Percentiles rank a stretch among this genome's conserved stretches.
Conservation (phyloP, 495 filamentous ascomycete genomes). For the Trypethelium eluteriae region DNA sequence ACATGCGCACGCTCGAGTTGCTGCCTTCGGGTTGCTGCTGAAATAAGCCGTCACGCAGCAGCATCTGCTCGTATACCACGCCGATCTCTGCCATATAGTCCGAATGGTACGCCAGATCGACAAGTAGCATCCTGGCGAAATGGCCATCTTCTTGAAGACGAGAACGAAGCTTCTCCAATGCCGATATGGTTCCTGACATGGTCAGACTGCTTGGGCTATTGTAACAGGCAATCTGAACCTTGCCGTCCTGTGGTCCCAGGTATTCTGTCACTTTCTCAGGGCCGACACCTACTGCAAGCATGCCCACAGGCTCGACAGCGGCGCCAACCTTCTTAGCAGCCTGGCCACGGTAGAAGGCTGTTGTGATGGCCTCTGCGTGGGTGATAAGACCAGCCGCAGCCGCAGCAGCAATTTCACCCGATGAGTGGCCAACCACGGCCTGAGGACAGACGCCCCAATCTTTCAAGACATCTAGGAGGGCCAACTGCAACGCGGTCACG, state of each 20-base stretch:
- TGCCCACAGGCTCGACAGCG: conserved; percentile 12
- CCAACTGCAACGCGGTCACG: no score
- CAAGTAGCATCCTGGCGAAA: conserved; percentile 8
- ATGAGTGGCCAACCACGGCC: conserved; percentile 52
- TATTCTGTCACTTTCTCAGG: neutral
- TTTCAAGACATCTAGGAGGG: no score
- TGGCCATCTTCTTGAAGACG: neutral
- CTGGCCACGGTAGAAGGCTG: conserved; percentile 38
- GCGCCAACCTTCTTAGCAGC: neutral
- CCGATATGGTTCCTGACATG: conserved; percentile 26
- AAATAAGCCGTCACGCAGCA: neutral
- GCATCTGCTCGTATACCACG: neutral
- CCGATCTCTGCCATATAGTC: conserved; percentile 46
- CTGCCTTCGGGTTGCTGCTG: neutral
- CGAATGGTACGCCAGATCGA: conserved; percentile 41
- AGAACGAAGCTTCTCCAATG: conserved; percentile 15
- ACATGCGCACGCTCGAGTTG: neutral
- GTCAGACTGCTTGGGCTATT: conserved; percentile 35
- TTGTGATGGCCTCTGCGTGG: conserved; percentile 37
- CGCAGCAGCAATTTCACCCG: conserved; percentile 56
- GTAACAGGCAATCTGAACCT: conserved; percentile 26
- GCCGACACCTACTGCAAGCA: conserved; percentile 25
- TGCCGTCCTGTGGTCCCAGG: conserved; percentile 6
- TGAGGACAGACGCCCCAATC: conserved; percentile 23
- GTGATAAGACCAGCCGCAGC: conserved; percentile 49